Percentiles rank a stretch among this genome's conserved stretches.
These are phyloP conservation scores for Exobasidium cylindrosporum DNA, from an alignment of 1,284 basidiomycete genomes.

Conservation along the genomic window DNA sequence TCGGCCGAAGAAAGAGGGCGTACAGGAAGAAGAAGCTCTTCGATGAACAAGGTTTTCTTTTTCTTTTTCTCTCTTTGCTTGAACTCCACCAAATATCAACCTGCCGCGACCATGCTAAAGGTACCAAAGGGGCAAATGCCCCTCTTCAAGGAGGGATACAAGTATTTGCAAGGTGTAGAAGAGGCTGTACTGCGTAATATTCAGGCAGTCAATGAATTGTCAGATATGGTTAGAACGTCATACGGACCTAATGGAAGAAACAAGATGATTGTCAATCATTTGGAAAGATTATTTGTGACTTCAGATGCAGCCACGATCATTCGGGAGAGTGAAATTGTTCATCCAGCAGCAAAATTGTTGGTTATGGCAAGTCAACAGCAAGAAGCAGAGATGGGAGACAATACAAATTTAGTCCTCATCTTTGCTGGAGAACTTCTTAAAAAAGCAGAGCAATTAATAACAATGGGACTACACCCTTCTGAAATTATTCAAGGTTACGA, in stretches of 20 bases:
- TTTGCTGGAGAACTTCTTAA: slow-evolving; percentile 93
- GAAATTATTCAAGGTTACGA: slow-evolving; percentile 88
- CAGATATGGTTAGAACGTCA: slow-evolving; percentile 90
- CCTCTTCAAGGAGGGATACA: slow-evolving; percentile 70
- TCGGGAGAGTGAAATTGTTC: slow-evolving; percentile 92
- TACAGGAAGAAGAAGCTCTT: background rate
- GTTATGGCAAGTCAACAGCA: slow-evolving; percentile 98
- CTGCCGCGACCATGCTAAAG: slow-evolving; percentile 71
- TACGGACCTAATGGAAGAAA: slow-evolving; percentile 82
- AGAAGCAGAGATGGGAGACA: slow-evolving; percentile 94
- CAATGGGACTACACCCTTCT: slow-evolving; percentile 95
- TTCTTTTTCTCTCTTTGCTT: background rate
- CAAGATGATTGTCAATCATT: slow-evolving; percentile 63
- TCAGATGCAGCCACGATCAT: slow-evolving; percentile 99
- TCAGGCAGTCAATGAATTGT: slow-evolving; percentile 87
- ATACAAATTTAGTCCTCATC: slow-evolving; percentile 92
- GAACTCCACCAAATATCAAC: too few relatives aligned
- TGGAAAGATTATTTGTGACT: slow-evolving; percentile 92
- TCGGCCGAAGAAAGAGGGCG: background rate
- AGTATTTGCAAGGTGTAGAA: slow-evolving; percentile 85
- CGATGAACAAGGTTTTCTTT: slow-evolving; percentile 1
- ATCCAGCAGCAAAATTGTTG: slow-evolving; percentile 92
- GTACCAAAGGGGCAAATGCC: slow-evolving; percentile 65
- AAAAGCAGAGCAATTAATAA: slow-evolving; percentile 84
- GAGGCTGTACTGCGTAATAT: slow-evolving; percentile 86